Conservation (phyloP, 352 stramenopile species). For the Pythium rhizo-oryzae region DNA sequence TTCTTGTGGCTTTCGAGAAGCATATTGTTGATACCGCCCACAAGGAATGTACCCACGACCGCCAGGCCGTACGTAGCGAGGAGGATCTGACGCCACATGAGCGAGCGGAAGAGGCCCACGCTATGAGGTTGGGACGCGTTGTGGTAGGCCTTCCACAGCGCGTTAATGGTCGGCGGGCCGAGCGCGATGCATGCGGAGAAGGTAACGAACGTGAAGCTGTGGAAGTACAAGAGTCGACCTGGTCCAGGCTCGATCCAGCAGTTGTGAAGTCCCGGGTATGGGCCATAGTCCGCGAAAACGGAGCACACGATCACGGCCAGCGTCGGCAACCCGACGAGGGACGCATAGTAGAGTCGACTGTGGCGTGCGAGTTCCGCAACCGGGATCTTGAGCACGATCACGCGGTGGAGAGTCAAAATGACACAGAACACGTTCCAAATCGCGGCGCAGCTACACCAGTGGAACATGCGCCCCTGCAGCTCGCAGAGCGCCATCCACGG, state of each 20-base stretch:
- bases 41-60: constrained; percentile 32
- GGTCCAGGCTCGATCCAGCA: constrained; percentile 38
- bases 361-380: constrained; percentile 23
- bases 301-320: constrained; percentile 31
- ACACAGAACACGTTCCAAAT: constrained; percentile 38
- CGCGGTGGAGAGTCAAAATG: constrained; percentile 23
- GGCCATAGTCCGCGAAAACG: constrained; percentile 32
- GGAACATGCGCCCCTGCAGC: constrained; percentile 33
- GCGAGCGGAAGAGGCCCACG: constrained; percentile 26
- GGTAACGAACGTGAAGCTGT: constrained; percentile 32
- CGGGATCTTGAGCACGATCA: constrained; percentile 38
- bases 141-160: constrained; percentile 34
- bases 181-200: constrained; percentile 30
- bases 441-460: constrained; percentile 38
- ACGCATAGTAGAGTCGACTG: constrained; percentile 29
- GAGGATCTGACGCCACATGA: constrained; percentile 35
- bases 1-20: constrained; percentile 24
- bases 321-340: constrained; percentile 26
- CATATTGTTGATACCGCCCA: constrained; percentile 37
- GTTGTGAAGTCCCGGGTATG: constrained; percentile 38
- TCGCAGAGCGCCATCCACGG: constrained; percentile 34
- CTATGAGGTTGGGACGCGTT: constrained; percentile 10
- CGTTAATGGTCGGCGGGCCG: constrained; percentile 23
- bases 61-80: constrained; percentile 27
- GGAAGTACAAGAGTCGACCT: constrained; percentile 39